A percentile compares a stretch with the other conserved stretches of the same genome.
These are phyloP conservation scores for Phytopythium montanum DNA, from an alignment of 352 stramenopile genomes.

Conservation along the genomic window DNA sequence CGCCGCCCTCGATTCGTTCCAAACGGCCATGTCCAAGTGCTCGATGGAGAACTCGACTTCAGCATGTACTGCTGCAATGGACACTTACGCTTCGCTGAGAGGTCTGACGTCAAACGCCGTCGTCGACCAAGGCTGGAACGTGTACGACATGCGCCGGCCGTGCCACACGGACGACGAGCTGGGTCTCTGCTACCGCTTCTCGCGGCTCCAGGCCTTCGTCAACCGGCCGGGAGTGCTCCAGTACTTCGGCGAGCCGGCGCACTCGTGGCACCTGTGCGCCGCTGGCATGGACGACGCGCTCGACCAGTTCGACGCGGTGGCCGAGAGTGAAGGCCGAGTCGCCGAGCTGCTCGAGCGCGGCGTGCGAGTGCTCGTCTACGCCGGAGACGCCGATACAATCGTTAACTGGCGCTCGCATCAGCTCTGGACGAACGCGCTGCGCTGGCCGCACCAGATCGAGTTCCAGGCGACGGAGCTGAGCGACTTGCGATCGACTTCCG, in stretches of 20 bases:
- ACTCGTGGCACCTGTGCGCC: constrained; percentile 51
- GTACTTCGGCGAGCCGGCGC: constrained; percentile 37
- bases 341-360: constrained; percentile 36
- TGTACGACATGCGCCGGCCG: constrained; percentile 61
- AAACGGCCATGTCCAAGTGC: constrained; percentile 13
- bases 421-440: constrained; percentile 48
- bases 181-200: constrained; percentile 63
- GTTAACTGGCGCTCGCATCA: constrained; percentile 72
- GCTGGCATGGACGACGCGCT: constrained; percentile 14
- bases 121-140: constrained; percentile 32
- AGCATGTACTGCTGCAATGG: constrained; percentile 21
- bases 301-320: constrained; percentile 32
- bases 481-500: constrained; percentile 12
- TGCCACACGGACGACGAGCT: constrained; percentile 50
- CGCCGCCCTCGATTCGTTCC: constrained; percentile 16
- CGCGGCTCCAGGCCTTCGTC: constrained; percentile 50
- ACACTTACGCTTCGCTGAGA: constrained; percentile 14
- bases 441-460: constrained; percentile 30
- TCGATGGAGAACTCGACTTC: neutral
- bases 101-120: constrained; percentile 12
- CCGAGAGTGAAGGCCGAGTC: constrained; percentile 58
- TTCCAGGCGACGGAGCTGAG: constrained; percentile 23
- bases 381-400: constrained; percentile 62
- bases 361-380: constrained; percentile 76
- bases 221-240: constrained; percentile 32